Conservation (phyloP, 2,329 filamentous ascomycete genomes). For the Colletotrichum paranaense region DNA sequence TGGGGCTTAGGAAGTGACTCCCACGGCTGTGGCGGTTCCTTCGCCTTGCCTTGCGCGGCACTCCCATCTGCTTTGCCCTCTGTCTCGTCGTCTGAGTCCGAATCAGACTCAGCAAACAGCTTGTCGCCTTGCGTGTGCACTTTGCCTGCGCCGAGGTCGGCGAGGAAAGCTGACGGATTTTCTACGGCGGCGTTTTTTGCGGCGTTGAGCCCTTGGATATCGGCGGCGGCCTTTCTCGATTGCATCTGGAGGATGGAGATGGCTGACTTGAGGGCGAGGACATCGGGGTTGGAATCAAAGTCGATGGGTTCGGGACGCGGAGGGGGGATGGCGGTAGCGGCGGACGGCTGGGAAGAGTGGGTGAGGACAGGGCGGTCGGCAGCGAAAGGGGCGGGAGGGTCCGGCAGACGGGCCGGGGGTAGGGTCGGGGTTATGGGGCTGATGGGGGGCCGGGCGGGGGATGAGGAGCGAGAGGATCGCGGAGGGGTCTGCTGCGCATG, state of each 20-base stretch:
- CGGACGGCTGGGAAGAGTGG: constrained; percentile 56
- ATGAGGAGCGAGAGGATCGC: constrained; percentile 48
- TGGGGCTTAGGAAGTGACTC: constrained; percentile 79
- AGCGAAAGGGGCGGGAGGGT: constrained; percentile 42
- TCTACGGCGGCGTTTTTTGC: constrained; percentile 78
- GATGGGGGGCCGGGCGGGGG: constrained; percentile 61
- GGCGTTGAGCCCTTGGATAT: constrained; percentile 76
- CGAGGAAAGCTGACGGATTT: constrained; percentile 78
- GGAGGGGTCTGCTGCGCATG: constrained; percentile 25
- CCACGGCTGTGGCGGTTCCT: constrained; percentile 55
- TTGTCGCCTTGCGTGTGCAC: constrained; percentile 56
- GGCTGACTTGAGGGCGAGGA: constrained; percentile 85
- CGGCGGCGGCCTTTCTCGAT: constrained; percentile 78
- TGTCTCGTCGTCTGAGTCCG: constrained; percentile 39
- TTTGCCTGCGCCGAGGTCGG: constrained; percentile 73
- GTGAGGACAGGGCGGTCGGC: constrained; percentile 52
- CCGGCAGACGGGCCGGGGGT: constrained; percentile 47
- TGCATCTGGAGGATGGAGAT: constrained; percentile 91
- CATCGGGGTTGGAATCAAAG: constrained; percentile 81
- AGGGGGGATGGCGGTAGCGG: constrained; percentile 51
- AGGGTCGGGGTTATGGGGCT: constrained; percentile 67
- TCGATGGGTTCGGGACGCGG: constrained; percentile 65
- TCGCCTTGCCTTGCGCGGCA: constrained; percentile 14
- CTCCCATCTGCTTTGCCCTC: constrained; percentile 39
- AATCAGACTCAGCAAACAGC: constrained; percentile 40